Percentiles rank a stretch among this genome's conserved stretches.
Conservation (phyloP, 169 alveolate genomes). For the Plasmodium inui region DNA sequence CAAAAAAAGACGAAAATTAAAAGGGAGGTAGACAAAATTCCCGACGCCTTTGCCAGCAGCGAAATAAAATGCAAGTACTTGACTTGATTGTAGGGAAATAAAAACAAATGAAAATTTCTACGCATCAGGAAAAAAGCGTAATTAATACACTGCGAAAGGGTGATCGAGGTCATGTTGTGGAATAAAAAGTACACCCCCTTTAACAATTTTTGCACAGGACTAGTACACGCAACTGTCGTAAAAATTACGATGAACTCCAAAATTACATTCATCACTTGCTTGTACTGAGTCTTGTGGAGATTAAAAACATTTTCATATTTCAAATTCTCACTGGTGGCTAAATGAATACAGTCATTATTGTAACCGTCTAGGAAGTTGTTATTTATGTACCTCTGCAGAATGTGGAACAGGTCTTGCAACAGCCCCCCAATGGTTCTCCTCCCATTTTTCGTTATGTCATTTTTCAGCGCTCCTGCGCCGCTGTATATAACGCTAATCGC, state of each 20-base stretch:
- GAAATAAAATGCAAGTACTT: constrained; percentile 46
- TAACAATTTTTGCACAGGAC: constrained; percentile 48
- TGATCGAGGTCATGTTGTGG: constrained; percentile 29
- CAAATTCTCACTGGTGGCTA: constrained; percentile 47
- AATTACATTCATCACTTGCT: constrained; percentile 42
- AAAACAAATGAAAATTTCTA: constrained; percentile 50
- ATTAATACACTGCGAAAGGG: constrained; percentile 31
- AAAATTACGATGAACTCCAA: constrained; percentile 53
- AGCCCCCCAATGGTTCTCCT: constrained; percentile 66
- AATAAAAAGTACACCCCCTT: constrained; percentile 38
- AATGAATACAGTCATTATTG: constrained; percentile 74
- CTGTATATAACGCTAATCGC: constrained; percentile 70
- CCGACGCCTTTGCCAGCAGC: constrained; percentile 47
- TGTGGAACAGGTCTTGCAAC: constrained; percentile 31
- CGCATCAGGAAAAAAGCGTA: constrained; percentile 12
- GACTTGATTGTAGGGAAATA: constrained; percentile 41
- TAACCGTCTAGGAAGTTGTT: constrained; percentile 70
- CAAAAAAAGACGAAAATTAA: constrained; percentile 49
- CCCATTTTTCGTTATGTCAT: constrained; percentile 74
- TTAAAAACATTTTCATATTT: constrained; percentile 27
- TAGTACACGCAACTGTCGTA: constrained; percentile 65
- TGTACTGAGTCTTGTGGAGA: constrained; percentile 39
- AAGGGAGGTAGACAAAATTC: constrained; percentile 38
- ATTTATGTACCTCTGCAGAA: constrained; percentile 44
- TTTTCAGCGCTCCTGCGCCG: constrained; percentile 71